Evolutionary conservation across 2,329 filamentous ascomycete species (phyloP).

Genomic region (Trichoderma afroharzianum): DNA sequence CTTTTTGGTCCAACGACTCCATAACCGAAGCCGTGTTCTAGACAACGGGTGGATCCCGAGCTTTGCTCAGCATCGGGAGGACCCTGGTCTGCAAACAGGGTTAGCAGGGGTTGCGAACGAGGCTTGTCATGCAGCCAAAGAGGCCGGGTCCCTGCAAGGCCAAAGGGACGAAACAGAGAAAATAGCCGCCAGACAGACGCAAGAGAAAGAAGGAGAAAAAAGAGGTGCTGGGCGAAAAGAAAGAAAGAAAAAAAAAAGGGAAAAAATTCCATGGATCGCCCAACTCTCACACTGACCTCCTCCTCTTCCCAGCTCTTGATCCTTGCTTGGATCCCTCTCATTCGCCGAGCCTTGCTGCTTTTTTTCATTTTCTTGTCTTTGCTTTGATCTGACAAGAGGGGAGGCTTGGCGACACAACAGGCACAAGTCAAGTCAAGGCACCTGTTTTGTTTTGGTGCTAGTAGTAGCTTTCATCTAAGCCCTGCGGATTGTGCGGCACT

Average conservation of each 20-base stretch:
- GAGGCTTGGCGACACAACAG: not conserved
- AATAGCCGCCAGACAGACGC: not conserved
- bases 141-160: not conserved
- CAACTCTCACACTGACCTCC: not conserved
- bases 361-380: not conserved
- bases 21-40: constrained; percentile 1
- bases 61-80: not conserved
- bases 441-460: not conserved
- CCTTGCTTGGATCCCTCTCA: not conserved
- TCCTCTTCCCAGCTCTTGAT: not conserved
- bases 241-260: too few relatives aligned
- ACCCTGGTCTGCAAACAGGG: not conserved
- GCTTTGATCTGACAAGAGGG: not conserved
- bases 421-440: not conserved
- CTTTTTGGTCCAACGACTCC: not conserved
- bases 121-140: constrained; percentile 9
- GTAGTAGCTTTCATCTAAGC: not conserved
- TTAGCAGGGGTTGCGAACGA: constrained; percentile 1
- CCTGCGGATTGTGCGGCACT: not conserved
- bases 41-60: constrained; percentile 13
- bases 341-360: not conserved
- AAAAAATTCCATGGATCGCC: not conserved
- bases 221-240: not conserved
- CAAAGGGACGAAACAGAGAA: not conserved
- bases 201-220: not conserved